Percentiles rank a stretch among this genome's conserved stretches.
These are phyloP conservation scores for Backusella luteola DNA, from an alignment of 192 early-diverging fungal species.

Conservation along the genomic window DNA sequence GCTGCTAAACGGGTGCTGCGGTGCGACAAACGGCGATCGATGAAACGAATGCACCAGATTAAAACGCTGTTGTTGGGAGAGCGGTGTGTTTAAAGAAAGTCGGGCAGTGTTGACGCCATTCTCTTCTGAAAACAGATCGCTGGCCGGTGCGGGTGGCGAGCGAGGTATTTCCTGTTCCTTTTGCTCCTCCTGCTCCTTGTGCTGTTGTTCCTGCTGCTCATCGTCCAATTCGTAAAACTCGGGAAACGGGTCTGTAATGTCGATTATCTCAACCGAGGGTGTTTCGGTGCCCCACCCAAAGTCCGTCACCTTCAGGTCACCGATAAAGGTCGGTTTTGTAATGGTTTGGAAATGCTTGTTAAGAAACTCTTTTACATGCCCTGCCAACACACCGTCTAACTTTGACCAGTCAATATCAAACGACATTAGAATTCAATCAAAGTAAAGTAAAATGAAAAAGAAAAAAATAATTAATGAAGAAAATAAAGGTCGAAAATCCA, in stretches of 20 bases:
- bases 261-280: conserved; percentile 65
- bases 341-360: conserved; percentile 62
- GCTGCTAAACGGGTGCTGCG: conserved; percentile 37
- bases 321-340: conserved; percentile 67
- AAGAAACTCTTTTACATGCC: conserved; percentile 62
- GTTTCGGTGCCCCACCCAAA: conserved; percentile 71
- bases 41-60: conserved; percentile 33
- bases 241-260: conserved; percentile 72
- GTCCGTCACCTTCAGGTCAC: conserved; percentile 62
- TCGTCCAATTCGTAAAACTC: conserved; percentile 70
- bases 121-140: conserved; percentile 25
- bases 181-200: not conserved
- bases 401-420: conserved; percentile 71
- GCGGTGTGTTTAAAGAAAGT: not conserved
- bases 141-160: not conserved
- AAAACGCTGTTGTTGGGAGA: conserved; percentile 26
- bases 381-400: conserved; percentile 62
- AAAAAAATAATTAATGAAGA: too few relatives aligned
- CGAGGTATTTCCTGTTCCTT: not conserved
- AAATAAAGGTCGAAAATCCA: too few relatives aligned
- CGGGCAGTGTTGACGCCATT: not conserved
- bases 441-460: too few relatives aligned
- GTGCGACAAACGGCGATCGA: conserved; percentile 36
- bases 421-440: conserved; percentile 47
- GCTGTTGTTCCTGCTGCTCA: conserved; percentile 16